These are phyloP conservation scores for Hirschfeldia incana DNA, from an alignment of 345 rosid genomes.

Conservation along the genomic window DNA sequence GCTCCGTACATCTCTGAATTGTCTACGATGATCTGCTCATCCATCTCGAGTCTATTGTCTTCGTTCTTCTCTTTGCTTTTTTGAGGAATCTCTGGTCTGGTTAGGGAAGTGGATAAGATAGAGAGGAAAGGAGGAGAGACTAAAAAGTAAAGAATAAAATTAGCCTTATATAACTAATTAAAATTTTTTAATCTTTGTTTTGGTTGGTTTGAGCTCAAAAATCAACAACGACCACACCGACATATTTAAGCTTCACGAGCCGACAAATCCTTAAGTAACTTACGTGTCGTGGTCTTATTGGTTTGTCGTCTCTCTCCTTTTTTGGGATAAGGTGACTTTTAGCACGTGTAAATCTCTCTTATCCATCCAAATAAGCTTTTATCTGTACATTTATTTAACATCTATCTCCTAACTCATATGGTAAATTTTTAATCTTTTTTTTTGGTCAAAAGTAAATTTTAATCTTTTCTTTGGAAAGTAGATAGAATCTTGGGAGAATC, in stretches of 20 bases:
- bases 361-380: background rate
- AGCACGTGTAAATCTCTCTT: constrained; percentile 14
- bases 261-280: background rate
- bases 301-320: background rate
- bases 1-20: constrained; percentile 40
- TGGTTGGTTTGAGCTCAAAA: constrained; percentile 22
- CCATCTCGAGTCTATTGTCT: constrained; percentile 15
- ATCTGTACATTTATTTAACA: background rate
- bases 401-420: background rate
- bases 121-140: background rate
- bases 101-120: background rate
- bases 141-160: background rate
- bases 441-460: too few species aligned
- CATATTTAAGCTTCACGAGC: background rate
- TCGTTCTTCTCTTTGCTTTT: background rate
- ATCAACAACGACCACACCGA: constrained; percentile 49
- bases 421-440: too few species aligned
- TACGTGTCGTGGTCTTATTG: constrained; percentile 16
- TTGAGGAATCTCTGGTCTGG: background rate
- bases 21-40: constrained; percentile 43
- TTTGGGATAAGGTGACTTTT: constrained; percentile 4
- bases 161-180: background rate
- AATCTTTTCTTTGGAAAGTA: background rate
- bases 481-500: constrained; percentile 11
- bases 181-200: background rate